Evolutionary conservation across 1,139 yeast genomes (phyloP).

Genomic region (Saccharomycopsis hybrid): DNA sequence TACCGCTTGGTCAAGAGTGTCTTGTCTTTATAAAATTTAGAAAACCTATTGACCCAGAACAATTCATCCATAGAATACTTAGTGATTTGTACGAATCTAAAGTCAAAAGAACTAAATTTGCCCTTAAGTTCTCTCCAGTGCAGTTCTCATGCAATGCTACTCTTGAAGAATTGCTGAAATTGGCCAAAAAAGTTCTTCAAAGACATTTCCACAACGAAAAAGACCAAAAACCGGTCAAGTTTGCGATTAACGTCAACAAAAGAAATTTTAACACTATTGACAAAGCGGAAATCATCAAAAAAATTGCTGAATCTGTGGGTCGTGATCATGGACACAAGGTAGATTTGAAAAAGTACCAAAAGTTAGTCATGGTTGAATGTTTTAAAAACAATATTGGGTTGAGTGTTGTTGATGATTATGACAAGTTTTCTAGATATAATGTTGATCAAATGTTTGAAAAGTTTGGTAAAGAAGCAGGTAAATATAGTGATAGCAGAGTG

Average conservation of each 20-base stretch:
- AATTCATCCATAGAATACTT: constrained; percentile 58
- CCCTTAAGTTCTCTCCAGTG: constrained; percentile 79
- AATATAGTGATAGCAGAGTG: constrained; percentile 4
- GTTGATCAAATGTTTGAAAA: constrained; percentile 53
- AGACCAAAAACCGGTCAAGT: constrained; percentile 45
- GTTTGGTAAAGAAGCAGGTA: not conserved
- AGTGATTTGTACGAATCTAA: constrained; percentile 47
- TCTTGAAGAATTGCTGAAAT: constrained; percentile 54
- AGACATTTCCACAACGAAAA: constrained; percentile 61
- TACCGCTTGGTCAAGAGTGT: constrained; percentile 79
- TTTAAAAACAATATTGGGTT: constrained; percentile 79
- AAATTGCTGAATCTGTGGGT: constrained; percentile 69
- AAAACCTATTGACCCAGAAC: constrained; percentile 71
- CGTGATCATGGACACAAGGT: constrained; percentile 67
- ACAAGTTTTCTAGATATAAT: constrained; percentile 47
- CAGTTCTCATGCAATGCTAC: constrained; percentile 70
- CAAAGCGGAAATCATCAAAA: constrained; percentile 61
- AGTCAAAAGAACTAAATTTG: constrained; percentile 56
- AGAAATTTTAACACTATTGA: constrained; percentile 72
- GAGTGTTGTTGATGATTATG: constrained; percentile 67
- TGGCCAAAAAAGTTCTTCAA: constrained; percentile 49
- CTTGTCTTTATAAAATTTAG: constrained; percentile 74
- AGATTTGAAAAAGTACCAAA: constrained; percentile 74
- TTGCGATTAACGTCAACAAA: constrained; percentile 75
- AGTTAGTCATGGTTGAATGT: constrained; percentile 76